A percentile compares a stretch with the other conserved stretches of the same genome.
Conservation (phyloP, 495 filamentous ascomycete genomes). For the Neurospora sp. region DNA sequence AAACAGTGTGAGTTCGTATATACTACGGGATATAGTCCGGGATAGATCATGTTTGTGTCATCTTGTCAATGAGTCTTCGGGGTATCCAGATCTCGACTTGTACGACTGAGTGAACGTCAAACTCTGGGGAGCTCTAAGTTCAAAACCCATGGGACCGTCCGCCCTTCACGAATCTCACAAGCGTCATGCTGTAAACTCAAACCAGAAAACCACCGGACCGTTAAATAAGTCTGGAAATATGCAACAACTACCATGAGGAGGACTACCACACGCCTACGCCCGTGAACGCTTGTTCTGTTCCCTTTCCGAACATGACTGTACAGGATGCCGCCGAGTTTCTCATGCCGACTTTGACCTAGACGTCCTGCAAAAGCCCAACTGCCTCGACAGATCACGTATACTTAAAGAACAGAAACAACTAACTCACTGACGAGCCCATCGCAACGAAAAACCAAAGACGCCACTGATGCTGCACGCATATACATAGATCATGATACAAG, state of each 20-base stretch:
- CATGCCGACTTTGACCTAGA: background rate
- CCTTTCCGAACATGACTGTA: background rate
- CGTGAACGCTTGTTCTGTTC: background rate
- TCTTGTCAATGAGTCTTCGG: background rate
- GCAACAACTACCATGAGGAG: background rate
- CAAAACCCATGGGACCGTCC: background rate
- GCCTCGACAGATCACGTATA: background rate
- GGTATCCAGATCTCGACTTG: background rate
- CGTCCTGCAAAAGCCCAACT: background rate
- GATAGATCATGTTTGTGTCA: no score
- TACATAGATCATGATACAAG: background rate
- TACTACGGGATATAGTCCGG: background rate
- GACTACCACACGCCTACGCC: background rate
- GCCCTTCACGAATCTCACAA: background rate
- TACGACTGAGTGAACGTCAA: background rate
- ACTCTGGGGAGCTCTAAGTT: background rate
- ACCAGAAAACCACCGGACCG: background rate
- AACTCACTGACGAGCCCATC: background rate
- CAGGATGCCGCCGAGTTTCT: background rate
- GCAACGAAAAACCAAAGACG: background rate
- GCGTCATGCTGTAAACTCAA: background rate
- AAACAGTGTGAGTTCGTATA: background rate
- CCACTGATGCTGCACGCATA: background rate
- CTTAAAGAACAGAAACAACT: background rate
- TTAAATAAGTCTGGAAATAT: background rate